Percentiles rank a stretch among this genome's conserved stretches.
These are phyloP conservation scores for Wickerhamomyces rabaulensis DNA, from an alignment of 805 yeast species.

Conservation along the genomic window DNA sequence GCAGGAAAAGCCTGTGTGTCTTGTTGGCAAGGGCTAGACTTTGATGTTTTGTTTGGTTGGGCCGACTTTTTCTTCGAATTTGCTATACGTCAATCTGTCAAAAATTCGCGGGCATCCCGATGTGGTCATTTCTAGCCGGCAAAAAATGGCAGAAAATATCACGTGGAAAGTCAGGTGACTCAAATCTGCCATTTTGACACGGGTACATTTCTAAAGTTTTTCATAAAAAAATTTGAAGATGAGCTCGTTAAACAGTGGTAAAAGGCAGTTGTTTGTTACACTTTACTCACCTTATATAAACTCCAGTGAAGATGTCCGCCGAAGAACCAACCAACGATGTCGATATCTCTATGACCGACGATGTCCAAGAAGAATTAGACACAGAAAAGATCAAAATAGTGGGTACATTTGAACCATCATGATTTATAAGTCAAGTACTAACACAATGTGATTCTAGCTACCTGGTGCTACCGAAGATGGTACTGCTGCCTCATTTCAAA, in stretches of 20 bases:
- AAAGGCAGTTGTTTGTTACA: no score
- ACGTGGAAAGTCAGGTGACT: background rate
- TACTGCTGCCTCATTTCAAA: constrained; percentile 90
- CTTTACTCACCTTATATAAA: no score
- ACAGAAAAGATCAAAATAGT: constrained; percentile 22
- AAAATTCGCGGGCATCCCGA: background rate
- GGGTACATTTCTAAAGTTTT: background rate
- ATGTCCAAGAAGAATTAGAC: constrained; percentile 20
- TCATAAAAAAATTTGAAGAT: background rate
- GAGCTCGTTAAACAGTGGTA: background rate
- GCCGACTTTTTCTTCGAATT: background rate
- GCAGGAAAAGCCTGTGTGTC: no score
- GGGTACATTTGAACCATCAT: background rate
- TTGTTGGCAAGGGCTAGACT: background rate
- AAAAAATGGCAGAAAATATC: background rate
- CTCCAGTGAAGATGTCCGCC: constrained; percentile 16
- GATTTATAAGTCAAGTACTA: constrained; percentile 1
- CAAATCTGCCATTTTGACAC: background rate
- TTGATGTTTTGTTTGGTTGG: no score
- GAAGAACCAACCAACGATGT: constrained; percentile 20
- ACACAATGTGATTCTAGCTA: constrained; percentile 26
- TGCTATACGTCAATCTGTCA: background rate
- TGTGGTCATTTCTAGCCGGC: background rate
- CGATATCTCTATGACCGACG: constrained; percentile 25
- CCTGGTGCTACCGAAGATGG: constrained; percentile 94